Percentiles rank a stretch among this genome's conserved stretches.
Evolutionary conservation across 306 rosid genomes (phyloP).

Genomic region (Cyclanthera cordifolia): DNA sequence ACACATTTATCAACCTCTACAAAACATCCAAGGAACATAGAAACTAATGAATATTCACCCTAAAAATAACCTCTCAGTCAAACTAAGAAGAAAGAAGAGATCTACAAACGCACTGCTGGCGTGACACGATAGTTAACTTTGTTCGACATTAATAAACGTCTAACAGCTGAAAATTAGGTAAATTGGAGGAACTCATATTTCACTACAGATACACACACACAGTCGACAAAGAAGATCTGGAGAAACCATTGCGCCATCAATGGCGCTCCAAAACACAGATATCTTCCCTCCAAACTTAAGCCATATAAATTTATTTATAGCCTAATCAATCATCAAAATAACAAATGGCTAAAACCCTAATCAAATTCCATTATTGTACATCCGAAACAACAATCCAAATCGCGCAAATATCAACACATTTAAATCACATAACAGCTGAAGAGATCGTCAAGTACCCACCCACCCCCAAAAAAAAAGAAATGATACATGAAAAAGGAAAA

Average conservation of each 20-base stretch:
- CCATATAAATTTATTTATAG: neutral
- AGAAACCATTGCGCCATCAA: conserved; percentile 3
- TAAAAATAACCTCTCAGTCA: neutral
- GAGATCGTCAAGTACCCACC: no score
- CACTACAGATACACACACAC: neutral
- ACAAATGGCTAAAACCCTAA: neutral
- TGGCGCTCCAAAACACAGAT: neutral
- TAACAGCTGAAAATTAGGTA: neutral
- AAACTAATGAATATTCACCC: neutral
- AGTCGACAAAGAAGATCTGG: neutral
- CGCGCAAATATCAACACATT: neutral
- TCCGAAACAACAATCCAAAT: neutral
- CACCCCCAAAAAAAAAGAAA: neutral
- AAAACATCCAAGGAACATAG: neutral
- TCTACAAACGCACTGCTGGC: neutral
- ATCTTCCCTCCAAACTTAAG: neutral
- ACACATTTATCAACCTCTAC: neutral
- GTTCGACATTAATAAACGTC: neutral
- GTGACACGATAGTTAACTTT: neutral
- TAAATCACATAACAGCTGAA: no score
- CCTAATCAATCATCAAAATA: neutral
- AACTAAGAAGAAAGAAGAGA: neutral
- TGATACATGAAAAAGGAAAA: neutral
- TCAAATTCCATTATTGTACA: neutral
- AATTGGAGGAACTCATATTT: neutral